Evolutionary conservation across 441 rosid genomes (phyloP).

Genomic region (Corymbia calophylla): DNA sequence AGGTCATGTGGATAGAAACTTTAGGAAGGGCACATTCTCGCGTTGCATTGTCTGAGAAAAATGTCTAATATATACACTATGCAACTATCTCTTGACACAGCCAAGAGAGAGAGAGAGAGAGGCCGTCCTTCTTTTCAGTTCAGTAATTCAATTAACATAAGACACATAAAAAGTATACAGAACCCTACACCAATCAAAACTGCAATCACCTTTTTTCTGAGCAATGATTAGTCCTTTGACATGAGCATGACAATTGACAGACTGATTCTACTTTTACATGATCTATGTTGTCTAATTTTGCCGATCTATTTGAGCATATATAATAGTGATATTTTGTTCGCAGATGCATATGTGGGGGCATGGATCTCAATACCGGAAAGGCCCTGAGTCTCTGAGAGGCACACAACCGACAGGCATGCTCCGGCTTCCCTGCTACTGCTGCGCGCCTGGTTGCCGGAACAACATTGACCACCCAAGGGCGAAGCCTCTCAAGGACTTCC

Average conservation of each 20-base stretch:
- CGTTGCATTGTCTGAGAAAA: neutral
- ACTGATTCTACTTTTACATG: neutral
- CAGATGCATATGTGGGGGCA: conserved; percentile 17
- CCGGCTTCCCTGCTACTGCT: conserved; percentile 11
- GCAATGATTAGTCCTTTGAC: neutral
- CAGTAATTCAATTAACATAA: neutral
- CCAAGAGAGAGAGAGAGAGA: neutral
- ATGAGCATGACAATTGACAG: neutral
- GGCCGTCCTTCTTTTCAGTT: neutral
- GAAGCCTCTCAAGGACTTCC: conserved; percentile 8
- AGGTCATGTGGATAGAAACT: neutral
- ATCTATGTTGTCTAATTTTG: neutral
- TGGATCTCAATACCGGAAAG: conserved; percentile 12
- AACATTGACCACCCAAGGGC: conserved; percentile 12
- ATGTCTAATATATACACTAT: neutral
- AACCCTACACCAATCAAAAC: neutral
- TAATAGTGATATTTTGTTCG: neutral
- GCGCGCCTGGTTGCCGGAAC: conserved; percentile 10
- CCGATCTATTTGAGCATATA: neutral
- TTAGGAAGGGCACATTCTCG: neutral
- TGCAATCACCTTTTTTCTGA: neutral
- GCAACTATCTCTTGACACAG: neutral
- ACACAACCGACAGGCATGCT: conserved; percentile 10
- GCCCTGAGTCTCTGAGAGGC: conserved; percentile 10
- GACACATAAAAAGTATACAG: neutral